A percentile compares a stretch with the other conserved stretches of the same genome.
Evolutionary conservation across 2,329 filamentous ascomycete species (phyloP).

Genomic region (Sporothrix pseudoabietina): DNA sequence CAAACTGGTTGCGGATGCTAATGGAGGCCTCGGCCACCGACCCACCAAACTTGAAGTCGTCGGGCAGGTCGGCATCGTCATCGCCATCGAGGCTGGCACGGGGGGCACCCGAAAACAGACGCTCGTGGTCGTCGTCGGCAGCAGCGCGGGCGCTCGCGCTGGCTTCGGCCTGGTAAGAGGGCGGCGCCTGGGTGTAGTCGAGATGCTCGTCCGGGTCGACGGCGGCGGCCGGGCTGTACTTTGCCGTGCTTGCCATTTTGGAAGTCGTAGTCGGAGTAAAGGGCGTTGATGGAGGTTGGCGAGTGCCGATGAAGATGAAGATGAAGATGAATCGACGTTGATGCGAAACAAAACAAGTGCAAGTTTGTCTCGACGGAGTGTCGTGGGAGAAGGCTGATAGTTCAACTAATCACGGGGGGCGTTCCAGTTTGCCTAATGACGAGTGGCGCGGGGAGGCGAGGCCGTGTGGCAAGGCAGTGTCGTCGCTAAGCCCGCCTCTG

Average conservation of each 20-base stretch:
- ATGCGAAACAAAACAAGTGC: neutral
- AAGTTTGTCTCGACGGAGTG: slow-evolving; percentile 1
- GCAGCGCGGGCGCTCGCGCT: slow-evolving; percentile 58
- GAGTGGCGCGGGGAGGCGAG: slow-evolving; percentile 26
- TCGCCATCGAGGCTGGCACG: slow-evolving; percentile 77
- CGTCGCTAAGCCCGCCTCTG: slow-evolving; percentile 2
- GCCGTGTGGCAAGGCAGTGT: slow-evolving; percentile 6
- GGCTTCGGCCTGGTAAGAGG: slow-evolving; percentile 66
- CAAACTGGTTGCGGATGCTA: slow-evolving; percentile 94
- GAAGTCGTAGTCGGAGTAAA: neutral
- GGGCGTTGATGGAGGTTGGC: neutral
- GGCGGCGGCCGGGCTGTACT: slow-evolving; percentile 81
- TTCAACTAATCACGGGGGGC: slow-evolving; percentile 17
- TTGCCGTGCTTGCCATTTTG: slow-evolving; percentile 59
- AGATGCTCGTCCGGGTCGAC: slow-evolving; percentile 76
- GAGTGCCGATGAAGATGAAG: neutral
- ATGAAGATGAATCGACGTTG: neutral
- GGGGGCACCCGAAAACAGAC: slow-evolving; percentile 67
- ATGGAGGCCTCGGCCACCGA: slow-evolving; percentile 91
- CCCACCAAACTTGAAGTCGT: slow-evolving; percentile 99
- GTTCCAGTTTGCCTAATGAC: slow-evolving; percentile 26
- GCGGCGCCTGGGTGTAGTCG: slow-evolving; percentile 74
- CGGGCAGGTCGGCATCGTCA: slow-evolving; percentile 69
- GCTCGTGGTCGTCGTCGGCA: slow-evolving; percentile 54
- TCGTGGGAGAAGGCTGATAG: slow-evolving; percentile 8